Evolutionary conservation across 768 basidiomycete species (phyloP).

Genomic region (Pulveroboletus sp.): DNA sequence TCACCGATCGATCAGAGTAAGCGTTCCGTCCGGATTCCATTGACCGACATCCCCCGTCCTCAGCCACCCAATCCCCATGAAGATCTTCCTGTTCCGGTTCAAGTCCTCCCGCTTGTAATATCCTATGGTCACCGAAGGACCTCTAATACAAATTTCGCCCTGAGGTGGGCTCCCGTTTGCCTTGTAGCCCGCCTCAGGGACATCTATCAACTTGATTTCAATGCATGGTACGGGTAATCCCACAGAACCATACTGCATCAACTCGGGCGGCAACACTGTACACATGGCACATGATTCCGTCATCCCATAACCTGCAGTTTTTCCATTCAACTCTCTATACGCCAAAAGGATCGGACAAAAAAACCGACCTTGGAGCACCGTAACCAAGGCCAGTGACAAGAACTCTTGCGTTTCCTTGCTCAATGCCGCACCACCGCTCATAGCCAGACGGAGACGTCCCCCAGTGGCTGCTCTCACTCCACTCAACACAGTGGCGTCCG

Average conservation of each 20-base stretch:
- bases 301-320: conserved; percentile 76
- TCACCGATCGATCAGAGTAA: conserved; percentile 84
- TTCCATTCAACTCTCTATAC: conserved; percentile 1
- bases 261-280: conserved; percentile 78
- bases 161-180: conserved; percentile 67
- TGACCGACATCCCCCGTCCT: conserved; percentile 93
- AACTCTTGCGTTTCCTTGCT: conserved; percentile 89
- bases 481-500: conserved; percentile 72
- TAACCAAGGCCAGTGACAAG: conserved; percentile 73
- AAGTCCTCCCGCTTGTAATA: conserved; percentile 93
- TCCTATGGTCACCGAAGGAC: conserved; percentile 78
- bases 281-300: conserved; percentile 96
- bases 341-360: background rate
- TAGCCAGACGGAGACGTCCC: conserved; percentile 72
- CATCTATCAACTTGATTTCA: conserved; percentile 85
- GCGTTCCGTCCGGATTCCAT: conserved; percentile 90
- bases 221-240: conserved; percentile 85
- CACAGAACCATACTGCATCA: conserved; percentile 68
- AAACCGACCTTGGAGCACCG: conserved; percentile 74
- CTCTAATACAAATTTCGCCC: conserved; percentile 87
- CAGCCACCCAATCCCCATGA: conserved; percentile 90
- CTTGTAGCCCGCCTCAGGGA: conserved; percentile 80
- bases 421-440: conserved; percentile 86
- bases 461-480: conserved; percentile 81
- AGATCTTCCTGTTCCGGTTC: conserved; percentile 75